Percentiles rank a stretch among this genome's conserved stretches.
Conservation (phyloP, 768 basidiomycete species). For the Rhizopogon sp. region DNA sequence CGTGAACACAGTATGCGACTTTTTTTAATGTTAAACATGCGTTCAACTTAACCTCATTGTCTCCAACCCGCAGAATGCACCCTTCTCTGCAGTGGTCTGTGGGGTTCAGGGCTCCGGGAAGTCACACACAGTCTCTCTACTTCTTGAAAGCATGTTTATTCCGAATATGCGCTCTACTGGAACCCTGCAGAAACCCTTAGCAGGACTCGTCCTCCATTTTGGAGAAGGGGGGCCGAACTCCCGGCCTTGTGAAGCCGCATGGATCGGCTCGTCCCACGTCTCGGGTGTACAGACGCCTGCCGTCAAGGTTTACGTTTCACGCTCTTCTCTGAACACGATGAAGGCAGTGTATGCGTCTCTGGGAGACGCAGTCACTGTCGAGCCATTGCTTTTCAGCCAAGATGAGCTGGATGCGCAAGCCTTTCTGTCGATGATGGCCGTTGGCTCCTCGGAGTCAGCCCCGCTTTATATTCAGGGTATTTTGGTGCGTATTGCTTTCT, state of each 20-base stretch:
- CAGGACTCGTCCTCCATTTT: slow-evolving; percentile 64
- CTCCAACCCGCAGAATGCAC: slow-evolving; percentile 48
- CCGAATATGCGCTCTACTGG: slow-evolving; percentile 46
- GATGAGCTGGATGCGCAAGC: slow-evolving; percentile 64
- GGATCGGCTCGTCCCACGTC: slow-evolving; percentile 40
- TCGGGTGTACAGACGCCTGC: slow-evolving; percentile 24
- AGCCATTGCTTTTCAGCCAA: slow-evolving; percentile 50
- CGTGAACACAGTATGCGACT: slow-evolving; percentile 53
- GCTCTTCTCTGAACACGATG: slow-evolving; percentile 58
- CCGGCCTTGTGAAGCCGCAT: slow-evolving; percentile 64
- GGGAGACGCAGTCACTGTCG: slow-evolving; percentile 43
- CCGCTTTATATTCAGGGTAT: slow-evolving; percentile 69
- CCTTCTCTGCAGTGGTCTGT: slow-evolving; percentile 71
- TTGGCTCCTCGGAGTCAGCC: slow-evolving; percentile 53
- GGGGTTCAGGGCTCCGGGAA: slow-evolving; percentile 78
- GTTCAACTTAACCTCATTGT: background rate
- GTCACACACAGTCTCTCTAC: slow-evolving; percentile 63
- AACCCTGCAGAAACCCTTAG: slow-evolving; percentile 45
- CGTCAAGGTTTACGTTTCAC: slow-evolving; percentile 53
- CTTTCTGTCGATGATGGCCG: slow-evolving; percentile 71
- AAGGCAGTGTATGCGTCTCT: slow-evolving; percentile 49
- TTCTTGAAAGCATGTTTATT: slow-evolving; percentile 71
- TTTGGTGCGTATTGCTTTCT: slow-evolving; percentile 38
- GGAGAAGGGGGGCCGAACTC: slow-evolving; percentile 59
- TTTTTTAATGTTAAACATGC: background rate